Evolutionary conservation across 2,329 filamentous ascomycete genomes (phyloP).

Genomic region (Beauveria bassiana): DNA sequence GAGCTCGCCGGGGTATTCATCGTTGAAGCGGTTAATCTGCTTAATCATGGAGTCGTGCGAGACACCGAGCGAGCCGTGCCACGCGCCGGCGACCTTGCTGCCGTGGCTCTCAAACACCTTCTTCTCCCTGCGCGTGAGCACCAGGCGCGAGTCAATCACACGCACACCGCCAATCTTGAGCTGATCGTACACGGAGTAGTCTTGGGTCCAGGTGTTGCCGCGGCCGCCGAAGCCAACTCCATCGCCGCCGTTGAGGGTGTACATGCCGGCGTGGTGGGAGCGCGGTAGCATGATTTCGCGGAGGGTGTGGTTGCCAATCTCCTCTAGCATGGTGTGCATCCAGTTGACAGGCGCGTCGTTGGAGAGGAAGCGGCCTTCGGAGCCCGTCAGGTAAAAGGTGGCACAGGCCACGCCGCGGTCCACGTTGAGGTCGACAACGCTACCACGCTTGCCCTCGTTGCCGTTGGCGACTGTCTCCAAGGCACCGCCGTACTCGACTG

Average conservation of each 20-base stretch:
- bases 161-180: conserved; percentile 21
- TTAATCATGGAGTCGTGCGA: conserved; percentile 21
- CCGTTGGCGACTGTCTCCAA: conserved; percentile 16
- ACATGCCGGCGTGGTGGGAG: conserved; percentile 25
- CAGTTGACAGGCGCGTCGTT: conserved; percentile 19
- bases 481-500: conserved; percentile 17
- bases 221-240: conserved; percentile 10
- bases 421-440: neutral
- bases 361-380: conserved; percentile 23
- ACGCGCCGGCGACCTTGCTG: conserved; percentile 7
- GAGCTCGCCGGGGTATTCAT: conserved; percentile 23
- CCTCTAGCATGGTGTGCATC: conserved; percentile 22
- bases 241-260: neutral
- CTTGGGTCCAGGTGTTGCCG: conserved; percentile 21
- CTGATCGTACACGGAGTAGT: conserved; percentile 17
- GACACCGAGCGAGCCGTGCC: conserved; percentile 21
- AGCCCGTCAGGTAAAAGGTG: conserved; percentile 23
- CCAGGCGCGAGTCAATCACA: conserved; percentile 23
- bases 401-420: neutral
- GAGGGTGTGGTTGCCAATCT: conserved; percentile 21
- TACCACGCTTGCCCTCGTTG: conserved; percentile 11
- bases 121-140: neutral
- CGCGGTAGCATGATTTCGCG: conserved; percentile 24
- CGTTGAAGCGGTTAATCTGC: conserved; percentile 23
- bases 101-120: conserved; percentile 18